A percentile compares a stretch with the other conserved stretches of the same genome.
phyloP scores from a whole-genome alignment of 176 grass and related monocot species.

The Triticum monococcum region DNA sequence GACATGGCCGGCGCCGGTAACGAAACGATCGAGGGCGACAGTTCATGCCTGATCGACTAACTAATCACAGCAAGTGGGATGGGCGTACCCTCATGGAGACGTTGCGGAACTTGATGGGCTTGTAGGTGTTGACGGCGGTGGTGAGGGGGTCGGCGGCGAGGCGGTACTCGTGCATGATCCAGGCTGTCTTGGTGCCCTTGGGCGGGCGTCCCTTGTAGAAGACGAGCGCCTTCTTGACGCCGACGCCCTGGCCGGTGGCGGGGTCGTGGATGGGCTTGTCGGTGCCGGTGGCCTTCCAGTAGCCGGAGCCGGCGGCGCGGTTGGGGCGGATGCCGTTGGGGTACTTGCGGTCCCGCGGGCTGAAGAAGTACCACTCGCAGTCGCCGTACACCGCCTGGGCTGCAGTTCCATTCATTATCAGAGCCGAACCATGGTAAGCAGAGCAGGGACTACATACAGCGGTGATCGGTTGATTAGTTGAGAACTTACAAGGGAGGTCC shows the following conservation, averaged over 20 bases:
- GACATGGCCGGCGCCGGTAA: neutral
- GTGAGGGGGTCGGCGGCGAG: constrained; percentile 38
- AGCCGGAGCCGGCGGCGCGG: constrained; percentile 78
- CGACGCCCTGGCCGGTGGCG: constrained; percentile 47
- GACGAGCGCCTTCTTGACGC: constrained; percentile 95
- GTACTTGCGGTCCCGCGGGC: constrained; percentile 90
- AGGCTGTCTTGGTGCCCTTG: constrained; percentile 78
- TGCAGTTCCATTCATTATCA: neutral
- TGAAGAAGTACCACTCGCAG: constrained; percentile 97
- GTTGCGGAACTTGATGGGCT: constrained; percentile 58
- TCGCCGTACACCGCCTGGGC: constrained; percentile 71
- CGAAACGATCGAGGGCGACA: neutral
- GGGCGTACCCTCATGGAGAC: constrained; percentile 84
- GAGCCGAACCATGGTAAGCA: too few species aligned
- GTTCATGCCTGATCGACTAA: neutral
- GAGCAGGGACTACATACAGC: too few species aligned
- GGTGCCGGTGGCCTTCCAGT: constrained; percentile 98
- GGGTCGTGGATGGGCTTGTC: constrained; percentile 78
- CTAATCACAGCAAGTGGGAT: neutral
- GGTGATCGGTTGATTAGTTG: neutral
- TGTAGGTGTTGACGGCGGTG: constrained; percentile 39
- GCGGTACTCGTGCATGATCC: constrained; percentile 99
- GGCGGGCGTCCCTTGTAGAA: constrained; percentile 87
- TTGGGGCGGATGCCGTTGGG: constrained; percentile 90
- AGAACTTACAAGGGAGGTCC: constrained; percentile 68